Evolutionary conservation across 2,329 filamentous ascomycete species (phyloP), one percentile per base, ranked within the genome.

Genomic region (Colletotrichum eleusines): DNA sequence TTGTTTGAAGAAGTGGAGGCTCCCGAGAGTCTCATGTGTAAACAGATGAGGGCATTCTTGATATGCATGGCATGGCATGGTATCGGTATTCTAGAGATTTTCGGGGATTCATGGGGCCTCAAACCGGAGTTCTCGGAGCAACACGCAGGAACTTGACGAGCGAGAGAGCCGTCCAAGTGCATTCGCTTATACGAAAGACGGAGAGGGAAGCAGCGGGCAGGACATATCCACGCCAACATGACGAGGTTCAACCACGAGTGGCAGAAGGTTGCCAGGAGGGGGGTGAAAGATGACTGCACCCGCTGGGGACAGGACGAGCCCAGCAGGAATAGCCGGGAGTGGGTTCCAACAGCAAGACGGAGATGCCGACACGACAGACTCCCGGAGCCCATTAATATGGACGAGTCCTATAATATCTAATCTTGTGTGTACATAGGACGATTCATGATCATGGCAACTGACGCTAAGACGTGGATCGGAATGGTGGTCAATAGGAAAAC

Each of bases 31-130:
- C 79, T 79, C 78, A 74, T 73, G 72, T 84, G 82, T 85, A 84
- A 81, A 85, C 85, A 85, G 79, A 84, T 74, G 79, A 78, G 80
- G 79, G 82, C 83, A 79, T 83, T 83, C 81, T 84, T 84, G 81
- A 82, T 82, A 83, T 83, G 81, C 78, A 82, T 82, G 79, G 79
- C 81, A 83, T 79, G 81, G 83, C 81, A 84, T 83, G 81, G 81
- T 80, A 83, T 82, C 82, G 79, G 81, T 80, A 83, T 83, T 81
- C 79, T 84, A 84, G 81, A 84, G 80, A 77, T 79, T 77, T 77
- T 79, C 80, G 80, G 76, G 75, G 74, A 78, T 80, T 80, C 77
- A 75, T 77, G 76, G 79, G 79, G 80, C 78, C 79, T 76, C 72
- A 73, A 77, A 74, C 65, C 74, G 83, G 84, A 84, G 84, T 86